Base-by-base conservation (phyloP, 2,329 filamentous ascomycete genomes). In the Metarhizium album region DNA sequence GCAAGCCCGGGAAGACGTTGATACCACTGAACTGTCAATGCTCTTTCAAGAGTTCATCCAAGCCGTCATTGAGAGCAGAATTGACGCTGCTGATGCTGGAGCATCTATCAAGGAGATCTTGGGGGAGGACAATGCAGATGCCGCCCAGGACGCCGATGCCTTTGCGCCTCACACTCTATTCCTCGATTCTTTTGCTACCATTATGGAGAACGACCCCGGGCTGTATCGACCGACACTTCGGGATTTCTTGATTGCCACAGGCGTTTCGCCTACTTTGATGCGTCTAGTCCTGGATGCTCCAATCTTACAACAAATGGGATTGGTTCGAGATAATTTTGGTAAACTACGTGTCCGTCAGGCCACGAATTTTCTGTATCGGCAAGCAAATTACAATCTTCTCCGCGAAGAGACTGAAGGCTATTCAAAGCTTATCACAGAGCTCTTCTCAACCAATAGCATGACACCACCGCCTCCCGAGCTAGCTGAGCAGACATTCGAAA, bases 361-460 rank as follows among this genome's bases (percentile, higher is more conserved):
- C 46, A 98, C 93, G 7, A 95, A 96, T 60, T 75, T 93, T 4
- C 78, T 98, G 1, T 98, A 98, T 66, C 85, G 90, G 53, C 93
- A 97, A 68, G 89, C 91, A 14, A 97, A 95, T 67, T 97, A 95
- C 73, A 98, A 98, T 61, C 73, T 98, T 7, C 74, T 98, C 20
- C 84, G 93, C 43, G 93, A 98, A 70, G 93, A 98, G 68, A 89
- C 89, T 0, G 93, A 98, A 69, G 93, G 94, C 40, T 98, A 95
- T 64, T 90, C 93, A 0, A 98, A 98, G 67, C 80, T 98, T 45
- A 83, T 95, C 53, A 96, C 91, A 0, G 93, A 98, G 66, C 83
- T 97, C 31, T 98, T 96, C 67, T 91, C 89, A 7, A 94, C 87
- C 1, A 88, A 86, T 60, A 84, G 83, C 58, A 82, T 79, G 54